These are phyloP conservation scores for Flaveria trinervia DNA, from an alignment of 129 eudicot species.

Conservation along the genomic window DNA sequence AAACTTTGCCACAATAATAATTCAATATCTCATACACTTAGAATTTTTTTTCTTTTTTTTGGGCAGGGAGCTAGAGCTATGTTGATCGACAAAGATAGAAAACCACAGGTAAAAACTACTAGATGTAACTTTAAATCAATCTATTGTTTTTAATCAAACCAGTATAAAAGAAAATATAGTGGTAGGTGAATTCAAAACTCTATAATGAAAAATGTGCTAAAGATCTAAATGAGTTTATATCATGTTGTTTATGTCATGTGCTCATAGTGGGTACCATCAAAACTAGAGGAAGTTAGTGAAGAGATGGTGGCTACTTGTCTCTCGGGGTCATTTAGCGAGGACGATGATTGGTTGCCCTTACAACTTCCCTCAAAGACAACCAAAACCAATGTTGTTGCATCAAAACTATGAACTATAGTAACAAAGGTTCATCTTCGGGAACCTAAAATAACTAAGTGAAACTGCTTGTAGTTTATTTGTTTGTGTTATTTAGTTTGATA, in stretches of 20 bases:
- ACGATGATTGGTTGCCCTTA: conserved; percentile 41
- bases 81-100: conserved; percentile 42
- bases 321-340: conserved; percentile 21
- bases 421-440: too few species aligned
- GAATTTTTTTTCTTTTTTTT: neutral
- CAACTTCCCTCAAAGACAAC: conserved; percentile 31
- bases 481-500: conserved; percentile 11
- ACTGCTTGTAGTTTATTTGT: neutral
- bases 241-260: conserved; percentile 2
- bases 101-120: conserved; percentile 32
- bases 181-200: neutral
- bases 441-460: neutral
- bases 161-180: too few species aligned
- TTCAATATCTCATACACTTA: neutral
- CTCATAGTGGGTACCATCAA: conserved; percentile 38
- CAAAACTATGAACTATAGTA: conserved; percentile 24
- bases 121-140: neutral
- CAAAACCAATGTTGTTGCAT: neutral
- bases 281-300: conserved; percentile 32
- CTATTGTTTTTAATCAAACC: neutral
- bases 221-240: neutral
- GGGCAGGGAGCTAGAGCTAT: conserved; percentile 44
- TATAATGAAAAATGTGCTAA: neutral
- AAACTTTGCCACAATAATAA: neutral
- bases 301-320: conserved; percentile 39